These are phyloP conservation scores for Penicillium nordicum DNA, from an alignment of 2,329 filamentous ascomycete species.

Conservation along the genomic window DNA sequence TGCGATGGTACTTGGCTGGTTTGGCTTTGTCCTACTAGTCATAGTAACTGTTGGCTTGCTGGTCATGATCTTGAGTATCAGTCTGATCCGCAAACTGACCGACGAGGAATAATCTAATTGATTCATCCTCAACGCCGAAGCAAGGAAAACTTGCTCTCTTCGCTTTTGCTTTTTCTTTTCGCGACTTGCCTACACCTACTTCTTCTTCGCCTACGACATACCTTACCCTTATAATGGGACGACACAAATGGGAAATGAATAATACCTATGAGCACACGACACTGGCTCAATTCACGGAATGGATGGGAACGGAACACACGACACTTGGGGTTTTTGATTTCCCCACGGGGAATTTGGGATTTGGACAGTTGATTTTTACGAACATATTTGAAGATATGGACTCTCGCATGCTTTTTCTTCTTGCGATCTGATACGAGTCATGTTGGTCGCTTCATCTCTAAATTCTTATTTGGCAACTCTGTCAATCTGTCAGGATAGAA, in stretches of 20 bases:
- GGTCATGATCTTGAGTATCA: slow-evolving; percentile 94
- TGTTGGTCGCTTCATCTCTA: neutral
- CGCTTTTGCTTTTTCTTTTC: slow-evolving; percentile 13
- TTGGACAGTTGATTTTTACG: slow-evolving; percentile 15
- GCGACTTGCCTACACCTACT: slow-evolving; percentile 4
- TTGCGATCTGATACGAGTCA: neutral
- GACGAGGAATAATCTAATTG: slow-evolving; percentile 36
- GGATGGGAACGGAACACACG: slow-evolving; percentile 18
- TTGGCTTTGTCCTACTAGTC: slow-evolving; percentile 88
- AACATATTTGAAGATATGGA: slow-evolving; percentile 19
- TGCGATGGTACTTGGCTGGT: slow-evolving; percentile 97
- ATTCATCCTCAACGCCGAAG: neutral
- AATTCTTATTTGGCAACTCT: neutral
- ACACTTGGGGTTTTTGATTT: slow-evolving; percentile 15
- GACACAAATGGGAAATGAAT: slow-evolving; percentile 28
- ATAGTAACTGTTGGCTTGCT: slow-evolving; percentile 92
- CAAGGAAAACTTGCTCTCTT: neutral
- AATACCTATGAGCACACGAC: slow-evolving; percentile 20
- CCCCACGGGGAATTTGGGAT: slow-evolving; percentile 1
- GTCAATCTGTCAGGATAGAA: neutral
- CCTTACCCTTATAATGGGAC: slow-evolving; percentile 16
- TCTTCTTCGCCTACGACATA: slow-evolving; percentile 10
- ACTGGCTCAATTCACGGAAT: slow-evolving; percentile 13
- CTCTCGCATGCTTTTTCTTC: slow-evolving; percentile 4
- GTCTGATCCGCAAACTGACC: slow-evolving; percentile 63